Conservation (phyloP, 2,329 filamentous ascomycete genomes). For the Monosporascus sp. region DNA sequence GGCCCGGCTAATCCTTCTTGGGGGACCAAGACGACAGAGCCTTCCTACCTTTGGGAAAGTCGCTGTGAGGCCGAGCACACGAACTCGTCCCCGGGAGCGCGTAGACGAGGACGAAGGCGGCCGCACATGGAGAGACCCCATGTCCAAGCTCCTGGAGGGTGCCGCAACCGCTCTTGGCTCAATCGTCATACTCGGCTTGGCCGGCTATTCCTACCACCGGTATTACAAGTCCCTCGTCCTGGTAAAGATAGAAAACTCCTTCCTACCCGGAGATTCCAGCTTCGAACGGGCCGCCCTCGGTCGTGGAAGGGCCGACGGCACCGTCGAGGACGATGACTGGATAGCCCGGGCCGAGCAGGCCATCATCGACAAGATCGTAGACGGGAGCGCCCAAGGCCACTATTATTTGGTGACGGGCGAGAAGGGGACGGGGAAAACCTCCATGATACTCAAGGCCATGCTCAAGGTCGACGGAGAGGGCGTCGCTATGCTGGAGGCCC, state of each 20-base stretch:
- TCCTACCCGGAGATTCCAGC: conserved; percentile 61
- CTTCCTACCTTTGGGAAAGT: not conserved
- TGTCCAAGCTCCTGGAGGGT: conserved; percentile 23
- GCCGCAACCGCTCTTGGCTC: conserved; percentile 24
- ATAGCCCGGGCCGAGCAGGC: conserved; percentile 75
- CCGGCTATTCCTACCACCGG: conserved; percentile 29
- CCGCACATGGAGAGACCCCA: conserved; percentile 1
- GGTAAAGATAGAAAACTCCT: conserved; percentile 68
- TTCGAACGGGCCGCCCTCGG: conserved; percentile 51
- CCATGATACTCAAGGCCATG: conserved; percentile 93
- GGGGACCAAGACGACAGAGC: not conserved
- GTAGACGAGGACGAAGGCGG: not conserved
- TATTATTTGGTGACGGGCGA: conserved; percentile 90
- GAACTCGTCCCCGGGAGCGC: not conserved
- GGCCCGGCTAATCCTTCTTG: not conserved
- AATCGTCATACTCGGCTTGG: conserved; percentile 21
- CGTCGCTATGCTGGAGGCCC: conserved; percentile 90
- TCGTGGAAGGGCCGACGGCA: conserved; percentile 25
- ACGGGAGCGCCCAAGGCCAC: conserved; percentile 66
- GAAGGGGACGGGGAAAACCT: conserved; percentile 92
- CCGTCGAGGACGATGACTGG: conserved; percentile 56
- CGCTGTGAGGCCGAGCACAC: not conserved
- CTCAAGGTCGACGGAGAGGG: conserved; percentile 81
- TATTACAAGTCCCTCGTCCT: conserved; percentile 64
- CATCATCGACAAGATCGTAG: conserved; percentile 74